These are phyloP conservation scores for Yamadazyma trypodendri DNA, from an alignment of 1,139 yeast species.

Conservation along the genomic window DNA sequence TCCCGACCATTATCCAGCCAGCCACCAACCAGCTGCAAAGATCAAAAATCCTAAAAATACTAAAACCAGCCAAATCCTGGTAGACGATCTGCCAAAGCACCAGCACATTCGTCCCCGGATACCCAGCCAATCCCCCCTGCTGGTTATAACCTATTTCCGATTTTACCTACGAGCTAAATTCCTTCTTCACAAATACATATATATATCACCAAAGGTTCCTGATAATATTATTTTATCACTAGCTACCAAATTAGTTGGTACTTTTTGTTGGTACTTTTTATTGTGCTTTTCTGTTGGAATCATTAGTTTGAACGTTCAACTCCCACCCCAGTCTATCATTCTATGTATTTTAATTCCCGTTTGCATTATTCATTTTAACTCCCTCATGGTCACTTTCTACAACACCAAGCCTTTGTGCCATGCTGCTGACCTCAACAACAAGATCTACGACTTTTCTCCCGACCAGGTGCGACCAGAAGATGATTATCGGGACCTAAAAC, in stretches of 20 bases:
- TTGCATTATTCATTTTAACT: slow-evolving; percentile 4
- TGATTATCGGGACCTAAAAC: slow-evolving; percentile 12
- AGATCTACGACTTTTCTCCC: slow-evolving; percentile 24
- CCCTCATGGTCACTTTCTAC: too few species aligned
- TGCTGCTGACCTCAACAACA: slow-evolving; percentile 19
- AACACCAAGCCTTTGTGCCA: slow-evolving; percentile 27
- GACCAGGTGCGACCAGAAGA: slow-evolving; percentile 4
- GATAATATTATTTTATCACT: slow-evolving; percentile 3
- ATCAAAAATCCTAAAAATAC: too few species aligned
- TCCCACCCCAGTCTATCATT: slow-evolving; percentile 33
- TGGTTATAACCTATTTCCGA: slow-evolving; percentile 6
- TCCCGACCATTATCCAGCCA: neutral
- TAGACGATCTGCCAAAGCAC: too few species aligned
- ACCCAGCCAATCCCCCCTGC: slow-evolving; percentile 3
- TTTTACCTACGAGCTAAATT: slow-evolving; percentile 4
- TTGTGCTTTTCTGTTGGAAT: slow-evolving; percentile 16
- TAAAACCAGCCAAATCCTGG: too few species aligned
- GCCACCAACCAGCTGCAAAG: neutral
- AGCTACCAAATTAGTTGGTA: neutral
- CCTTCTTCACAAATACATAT: slow-evolving; percentile 1
- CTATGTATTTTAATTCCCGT: slow-evolving; percentile 1
- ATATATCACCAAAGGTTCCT: slow-evolving; percentile 9
- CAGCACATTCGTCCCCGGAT: too few species aligned
- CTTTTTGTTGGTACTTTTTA: neutral
- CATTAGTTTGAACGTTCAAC: slow-evolving; percentile 17